Evolutionary conservation across 768 basidiomycete species (phyloP).

Genomic region (Harrya chromipes): DNA sequence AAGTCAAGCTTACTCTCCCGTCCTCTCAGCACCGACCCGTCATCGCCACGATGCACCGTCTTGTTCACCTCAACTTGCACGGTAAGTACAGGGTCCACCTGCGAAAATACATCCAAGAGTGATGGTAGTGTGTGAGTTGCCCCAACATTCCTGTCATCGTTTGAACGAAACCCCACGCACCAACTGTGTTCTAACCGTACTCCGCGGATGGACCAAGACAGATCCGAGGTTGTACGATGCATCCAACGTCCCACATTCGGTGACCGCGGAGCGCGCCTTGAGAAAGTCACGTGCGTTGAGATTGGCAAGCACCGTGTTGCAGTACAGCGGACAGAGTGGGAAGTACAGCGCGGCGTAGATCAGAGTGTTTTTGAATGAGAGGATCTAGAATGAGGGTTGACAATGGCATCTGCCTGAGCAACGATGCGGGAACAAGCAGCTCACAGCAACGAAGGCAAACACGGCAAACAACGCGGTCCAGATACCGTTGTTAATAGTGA

Average conservation of each 20-base stretch:
- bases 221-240: neutral
- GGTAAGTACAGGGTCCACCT: neutral
- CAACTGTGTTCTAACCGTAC: neutral
- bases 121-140: neutral
- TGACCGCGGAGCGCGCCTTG: neutral
- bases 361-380: neutral
- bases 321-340: constrained; percentile 9
- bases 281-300: constrained; percentile 7
- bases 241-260: neutral
- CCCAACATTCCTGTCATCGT: no score
- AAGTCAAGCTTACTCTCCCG: neutral
- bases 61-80: neutral
- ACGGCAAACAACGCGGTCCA: constrained; percentile 13
- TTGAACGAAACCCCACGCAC: neutral
- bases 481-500: constrained; percentile 10
- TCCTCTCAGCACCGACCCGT: neutral
- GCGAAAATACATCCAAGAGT: no score
- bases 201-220: neutral
- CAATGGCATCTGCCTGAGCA: no score
- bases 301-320: constrained; percentile 11
- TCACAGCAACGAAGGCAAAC: neutral
- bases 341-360: constrained; percentile 8
- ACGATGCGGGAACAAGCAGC: neutral
- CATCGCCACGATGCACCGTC: neutral
- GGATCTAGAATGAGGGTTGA: neutral